Evolutionary conservation across 2,329 filamentous ascomycete species (phyloP), one percentile per base, ranked within the genome.

Genomic region (Diaporthe sp.): DNA sequence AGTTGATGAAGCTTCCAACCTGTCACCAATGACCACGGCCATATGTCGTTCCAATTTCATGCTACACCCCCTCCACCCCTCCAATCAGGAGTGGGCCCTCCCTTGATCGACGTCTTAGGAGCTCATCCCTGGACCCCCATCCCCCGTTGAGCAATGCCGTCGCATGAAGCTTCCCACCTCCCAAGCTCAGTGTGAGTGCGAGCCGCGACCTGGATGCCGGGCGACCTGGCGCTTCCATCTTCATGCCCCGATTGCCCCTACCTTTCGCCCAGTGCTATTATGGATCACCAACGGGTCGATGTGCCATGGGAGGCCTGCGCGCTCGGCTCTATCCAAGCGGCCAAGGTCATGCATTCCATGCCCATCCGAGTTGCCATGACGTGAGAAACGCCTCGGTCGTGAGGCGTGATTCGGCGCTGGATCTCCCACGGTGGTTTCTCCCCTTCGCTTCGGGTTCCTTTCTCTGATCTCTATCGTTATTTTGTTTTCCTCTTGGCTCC

Each of bases 81-180:
- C 72, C 72, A 75, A 73, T 73, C 51, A 73, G 74, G 55, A 51
- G 57, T 46, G 42, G 44, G n/a, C 46, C 51, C 37, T 39, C 19
- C 37, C 31, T 67, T 53, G 65, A 62, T 57, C 62, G 37, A 28
- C 74, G 74, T 49, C 61, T 58, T 53, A 68, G 74, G 51, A 75
- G 71, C 62, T 51, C 72, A 58, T 74, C 65, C 71, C 58, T 71
- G 72, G 46, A 22, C 28, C 65, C 65, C 46, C 10, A n/a, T 17
- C 34, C 31, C 65, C 69, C 46, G 13, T 67, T 19, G 44, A 31
- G 72, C 62, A 74, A 46, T 69, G 65, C 42, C 55, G 58, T 46
- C 58, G 74, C 74, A 72, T 76, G 49, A 72, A 74, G 25, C 57
- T 37, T 42, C 58, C 72, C 69, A 58, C 65, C 55, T 71, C 34